Evolutionary conservation across 345 rosid species (phyloP).

Genomic region (Eucalyptus pauciflora): DNA sequence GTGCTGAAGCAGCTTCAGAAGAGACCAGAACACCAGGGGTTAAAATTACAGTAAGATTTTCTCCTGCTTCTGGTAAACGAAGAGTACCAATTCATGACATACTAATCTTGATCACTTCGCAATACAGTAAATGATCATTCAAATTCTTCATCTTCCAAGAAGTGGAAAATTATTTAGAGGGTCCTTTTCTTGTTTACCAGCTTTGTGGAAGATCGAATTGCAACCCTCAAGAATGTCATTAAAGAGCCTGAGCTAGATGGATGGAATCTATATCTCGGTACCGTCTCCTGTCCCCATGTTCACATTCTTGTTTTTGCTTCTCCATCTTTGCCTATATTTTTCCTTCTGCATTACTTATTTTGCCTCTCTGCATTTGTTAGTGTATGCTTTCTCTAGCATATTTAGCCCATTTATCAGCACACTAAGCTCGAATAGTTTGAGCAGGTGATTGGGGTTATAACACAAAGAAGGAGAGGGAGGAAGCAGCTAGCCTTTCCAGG

Average conservation of each 20-base stretch:
- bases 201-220: constrained; percentile 91
- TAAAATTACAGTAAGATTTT: constrained; percentile 47
- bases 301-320: not conserved
- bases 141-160: not conserved
- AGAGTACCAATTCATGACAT: not conserved
- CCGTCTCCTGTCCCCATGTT: not conserved
- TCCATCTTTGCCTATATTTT: not conserved
- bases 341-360: not conserved
- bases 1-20: constrained; percentile 74
- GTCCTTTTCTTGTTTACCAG: constrained; percentile 14
- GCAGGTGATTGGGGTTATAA: constrained; percentile 69
- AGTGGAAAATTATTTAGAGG: not conserved
- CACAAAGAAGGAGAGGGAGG: constrained; percentile 75
- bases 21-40: constrained; percentile 70
- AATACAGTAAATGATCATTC: not conserved
- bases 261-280: constrained; percentile 84
- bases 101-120: not conserved
- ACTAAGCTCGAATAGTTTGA: not conserved
- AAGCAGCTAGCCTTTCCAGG: constrained; percentile 61
- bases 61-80: not conserved
- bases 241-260: constrained; percentile 74
- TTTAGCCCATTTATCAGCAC: not conserved
- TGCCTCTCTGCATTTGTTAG: not conserved
- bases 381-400: not conserved
- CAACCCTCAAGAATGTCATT: constrained; percentile 83